These are phyloP conservation scores for Allantophomopsis lycopodina DNA, from an alignment of 2,329 filamentous ascomycete genomes.

Conservation along the genomic window DNA sequence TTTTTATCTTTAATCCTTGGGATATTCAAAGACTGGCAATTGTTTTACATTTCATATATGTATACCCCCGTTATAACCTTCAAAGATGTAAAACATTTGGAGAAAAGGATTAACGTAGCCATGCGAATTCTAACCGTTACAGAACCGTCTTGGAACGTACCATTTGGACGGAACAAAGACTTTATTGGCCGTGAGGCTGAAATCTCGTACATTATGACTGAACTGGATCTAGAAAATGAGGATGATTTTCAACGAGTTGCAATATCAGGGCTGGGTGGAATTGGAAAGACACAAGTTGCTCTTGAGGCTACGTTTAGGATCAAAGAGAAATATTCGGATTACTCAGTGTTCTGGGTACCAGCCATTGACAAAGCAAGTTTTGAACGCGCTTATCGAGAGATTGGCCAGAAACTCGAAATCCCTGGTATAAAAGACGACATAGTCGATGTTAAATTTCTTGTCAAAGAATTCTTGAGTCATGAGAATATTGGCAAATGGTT, in stretches of 20 bases:
- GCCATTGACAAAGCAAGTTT: slow-evolving; percentile 12
- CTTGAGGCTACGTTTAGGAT: slow-evolving; percentile 1
- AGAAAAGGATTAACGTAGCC: too few species aligned
- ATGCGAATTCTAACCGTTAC: too few species aligned
- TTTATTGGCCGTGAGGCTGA: slow-evolving; percentile 2
- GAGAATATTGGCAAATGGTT: slow-evolving; percentile 19
- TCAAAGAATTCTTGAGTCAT: slow-evolving; percentile 16
- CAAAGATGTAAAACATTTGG: too few species aligned
- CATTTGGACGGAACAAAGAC: slow-evolving; percentile 1
- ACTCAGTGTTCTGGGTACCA: not conserved
- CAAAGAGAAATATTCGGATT: not conserved
- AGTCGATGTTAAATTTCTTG: slow-evolving; percentile 20
- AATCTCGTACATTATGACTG: not conserved
- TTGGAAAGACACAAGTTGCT: slow-evolving; percentile 3
- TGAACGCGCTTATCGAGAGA: slow-evolving; percentile 20
- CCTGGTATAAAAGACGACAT: slow-evolving; percentile 18
- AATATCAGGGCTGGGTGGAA: slow-evolving; percentile 2
- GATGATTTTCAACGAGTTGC: slow-evolving; percentile 1
- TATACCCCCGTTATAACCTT: too few species aligned
- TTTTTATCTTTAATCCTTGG: too few species aligned
- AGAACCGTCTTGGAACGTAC: not conserved
- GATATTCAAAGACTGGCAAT: too few species aligned
- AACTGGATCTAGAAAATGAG: not conserved
- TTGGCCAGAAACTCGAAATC: slow-evolving; percentile 17
- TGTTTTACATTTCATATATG: too few species aligned